Base-by-base conservation (phyloP, 495 filamentous ascomycete species). In the Platismatia glauca region DNA sequence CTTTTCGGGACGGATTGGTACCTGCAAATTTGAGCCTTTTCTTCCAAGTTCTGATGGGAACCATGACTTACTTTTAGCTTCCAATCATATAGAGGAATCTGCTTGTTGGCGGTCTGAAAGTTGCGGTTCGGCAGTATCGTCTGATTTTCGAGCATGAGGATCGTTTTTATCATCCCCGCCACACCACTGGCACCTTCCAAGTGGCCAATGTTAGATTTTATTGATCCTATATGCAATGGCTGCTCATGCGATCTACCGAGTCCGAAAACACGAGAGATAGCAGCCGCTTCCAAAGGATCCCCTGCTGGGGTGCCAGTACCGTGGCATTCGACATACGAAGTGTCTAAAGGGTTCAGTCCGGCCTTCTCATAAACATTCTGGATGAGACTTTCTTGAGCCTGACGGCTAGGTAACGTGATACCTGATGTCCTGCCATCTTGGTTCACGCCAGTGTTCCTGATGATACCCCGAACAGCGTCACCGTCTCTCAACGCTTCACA, bases 201-300 rank as follows among this genome's bases (percentile, higher is more conserved):
- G 59, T 77, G 76, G 1, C 76, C 76, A 35, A 78, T 62, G 50
- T 78, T 78, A 4, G 75, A 68, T 59, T 78, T 77, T 22, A 78
- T 59, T 0, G 72, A 71, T 3, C 74, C 74, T 7, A 75, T 71
- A 22, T 59, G 43, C 6, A 67, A 58, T 0, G 66, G 66, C 18
- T 63, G 15, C 4, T 44, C n/a, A 7, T 22, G 15, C 16, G 41
- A 9, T 46, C 60, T 11, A 18, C 12, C 20, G 1, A 15, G 1
- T 20, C 33, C 55, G 15, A 63, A 48, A 4, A 58, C 60, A 7
- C 27, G 38, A 1, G 60, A 41, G 29, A 63, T 35, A 18, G 61
- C 35, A 5, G 11, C 24, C 2, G 55, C 24, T 39, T 63, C 61
- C 0, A 63, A 0, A 12, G 64, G 64, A 59, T 66, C 60, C 3